Evolutionary conservation across 805 yeast genomes (phyloP).

Genomic region (Isabelozyma heimii): DNA sequence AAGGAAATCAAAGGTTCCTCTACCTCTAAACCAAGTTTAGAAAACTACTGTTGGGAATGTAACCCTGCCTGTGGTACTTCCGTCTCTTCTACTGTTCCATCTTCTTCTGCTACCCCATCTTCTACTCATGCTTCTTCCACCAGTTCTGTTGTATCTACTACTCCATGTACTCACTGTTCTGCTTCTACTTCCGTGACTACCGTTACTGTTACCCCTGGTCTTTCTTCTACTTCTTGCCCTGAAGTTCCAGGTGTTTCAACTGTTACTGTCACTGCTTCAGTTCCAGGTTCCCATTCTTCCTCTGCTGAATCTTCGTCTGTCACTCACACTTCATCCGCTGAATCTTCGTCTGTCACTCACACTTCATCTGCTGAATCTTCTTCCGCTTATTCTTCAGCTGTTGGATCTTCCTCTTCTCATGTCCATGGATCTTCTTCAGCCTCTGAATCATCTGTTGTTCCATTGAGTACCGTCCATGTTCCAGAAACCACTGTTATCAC

Average conservation of each 20-base stretch:
- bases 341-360: slow-evolving; percentile 1
- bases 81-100: neutral
- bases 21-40: neutral
- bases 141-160: slow-evolving; percentile 1
- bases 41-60: slow-evolving; percentile 2
- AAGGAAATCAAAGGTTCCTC: neutral
- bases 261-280: slow-evolving; percentile 1
- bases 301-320: slow-evolving; percentile 2
- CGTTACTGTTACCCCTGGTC: neutral
- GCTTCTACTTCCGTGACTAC: slow-evolving; percentile 1
- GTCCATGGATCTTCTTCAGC: slow-evolving; percentile 1
- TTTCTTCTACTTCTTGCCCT: neutral
- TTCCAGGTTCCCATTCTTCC: neutral
- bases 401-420: neutral
- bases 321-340: neutral
- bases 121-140: slow-evolving; percentile 2
- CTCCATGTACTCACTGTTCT: neutral
- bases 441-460: slow-evolving; percentile 1
- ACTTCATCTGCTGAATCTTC: neutral
- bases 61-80: neutral
- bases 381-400: neutral
- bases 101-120: neutral
- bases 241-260: neutral
- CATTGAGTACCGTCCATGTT: neutral
- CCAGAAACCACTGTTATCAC: slow-evolving; percentile 27